Conservation (phyloP, 306 rosid genomes). For the Parietaria judaica region DNA sequence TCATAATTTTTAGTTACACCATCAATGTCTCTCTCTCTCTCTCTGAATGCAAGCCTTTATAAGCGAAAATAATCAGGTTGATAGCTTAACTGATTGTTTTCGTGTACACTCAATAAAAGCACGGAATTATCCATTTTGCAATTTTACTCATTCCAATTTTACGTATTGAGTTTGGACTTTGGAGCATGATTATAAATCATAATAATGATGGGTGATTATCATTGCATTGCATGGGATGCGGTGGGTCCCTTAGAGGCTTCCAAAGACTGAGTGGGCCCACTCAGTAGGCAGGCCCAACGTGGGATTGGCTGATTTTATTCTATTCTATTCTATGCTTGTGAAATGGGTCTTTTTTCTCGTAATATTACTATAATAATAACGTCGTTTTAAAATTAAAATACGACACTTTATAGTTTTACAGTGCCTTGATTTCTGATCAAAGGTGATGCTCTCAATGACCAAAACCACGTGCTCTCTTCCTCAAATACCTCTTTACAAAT, state of each 20-base stretch:
- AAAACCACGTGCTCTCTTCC: slow-evolving; percentile 35
- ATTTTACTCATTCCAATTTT: too few species aligned
- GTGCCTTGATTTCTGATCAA: slow-evolving; percentile 12
- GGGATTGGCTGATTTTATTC: slow-evolving; percentile 17
- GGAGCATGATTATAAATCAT: background rate
- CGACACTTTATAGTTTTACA: background rate
- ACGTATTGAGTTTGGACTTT: too few species aligned
- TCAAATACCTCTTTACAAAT: background rate
- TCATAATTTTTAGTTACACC: too few species aligned
- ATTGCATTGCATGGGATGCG: slow-evolving; percentile 7
- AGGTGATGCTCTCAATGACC: slow-evolving; percentile 14
- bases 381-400: background rate
- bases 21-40: too few species aligned
- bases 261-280: slow-evolving; percentile 13
- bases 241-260: slow-evolving; percentile 5
- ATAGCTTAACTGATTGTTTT: too few species aligned
- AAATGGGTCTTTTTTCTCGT: slow-evolving; percentile 1
- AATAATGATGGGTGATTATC: slow-evolving; percentile 6
- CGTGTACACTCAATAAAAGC: too few species aligned
- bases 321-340: slow-evolving; percentile 25
- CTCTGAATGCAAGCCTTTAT: too few species aligned
- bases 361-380: background rate
- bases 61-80: too few species aligned
- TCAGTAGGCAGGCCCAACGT: slow-evolving; percentile 11
- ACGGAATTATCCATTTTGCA: too few species aligned